phyloP scores from a whole-genome alignment of 2,329 filamentous ascomycete species.

The Aspergillus thermomutatus region DNA sequence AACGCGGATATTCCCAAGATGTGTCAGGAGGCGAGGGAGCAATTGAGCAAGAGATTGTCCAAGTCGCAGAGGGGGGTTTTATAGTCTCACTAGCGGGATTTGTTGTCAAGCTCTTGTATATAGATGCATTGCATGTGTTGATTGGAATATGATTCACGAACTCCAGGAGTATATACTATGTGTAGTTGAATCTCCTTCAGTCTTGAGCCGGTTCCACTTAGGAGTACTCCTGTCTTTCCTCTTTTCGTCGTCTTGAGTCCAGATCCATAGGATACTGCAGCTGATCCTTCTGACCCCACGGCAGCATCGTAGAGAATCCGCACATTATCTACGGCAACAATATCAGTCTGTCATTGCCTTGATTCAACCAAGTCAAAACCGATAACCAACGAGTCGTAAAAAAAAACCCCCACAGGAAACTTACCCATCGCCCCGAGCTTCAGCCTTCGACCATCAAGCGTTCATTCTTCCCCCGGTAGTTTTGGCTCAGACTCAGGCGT shows the following conservation, averaged over 20 bases:
- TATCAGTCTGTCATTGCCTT: background rate
- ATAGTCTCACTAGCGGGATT: background rate
- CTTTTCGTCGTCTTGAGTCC: no score
- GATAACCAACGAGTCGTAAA: background rate
- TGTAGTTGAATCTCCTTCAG: background rate
- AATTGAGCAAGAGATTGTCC: conserved; percentile 14
- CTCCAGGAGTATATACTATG: background rate
- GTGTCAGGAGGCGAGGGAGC: conserved; percentile 22
- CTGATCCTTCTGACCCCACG: background rate
- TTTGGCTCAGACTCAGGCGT: background rate
- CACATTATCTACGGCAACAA: background rate
- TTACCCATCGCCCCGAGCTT: background rate
- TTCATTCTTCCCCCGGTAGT: background rate
- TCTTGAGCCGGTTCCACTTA: background rate
- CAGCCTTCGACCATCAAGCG: background rate
- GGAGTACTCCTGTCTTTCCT: background rate
- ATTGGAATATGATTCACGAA: no score
- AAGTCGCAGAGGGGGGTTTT: conserved; percentile 5
- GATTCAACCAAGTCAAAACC: background rate
- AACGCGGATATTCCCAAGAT: conserved; percentile 24
- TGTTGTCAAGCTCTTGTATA: background rate
- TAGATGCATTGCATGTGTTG: background rate
- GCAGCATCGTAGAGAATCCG: background rate
- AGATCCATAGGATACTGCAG: no score
- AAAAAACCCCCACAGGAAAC: no score